These are phyloP conservation scores for Melampsora americana DNA, from an alignment of 1,284 basidiomycete species.

Conservation along the genomic window DNA sequence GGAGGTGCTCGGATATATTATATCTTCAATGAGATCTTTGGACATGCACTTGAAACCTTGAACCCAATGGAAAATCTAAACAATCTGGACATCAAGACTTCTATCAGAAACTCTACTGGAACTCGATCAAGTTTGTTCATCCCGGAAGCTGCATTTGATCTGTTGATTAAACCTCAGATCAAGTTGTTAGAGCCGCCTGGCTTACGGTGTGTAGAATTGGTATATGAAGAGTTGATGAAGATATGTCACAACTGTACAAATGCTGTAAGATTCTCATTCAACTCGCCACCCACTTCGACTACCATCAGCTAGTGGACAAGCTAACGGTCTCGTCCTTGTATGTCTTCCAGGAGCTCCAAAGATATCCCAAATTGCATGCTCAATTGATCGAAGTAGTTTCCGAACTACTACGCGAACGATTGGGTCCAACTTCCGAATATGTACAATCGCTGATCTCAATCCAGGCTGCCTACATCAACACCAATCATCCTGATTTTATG, in stretches of 20 bases:
- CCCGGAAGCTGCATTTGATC: slow-evolving; percentile 93
- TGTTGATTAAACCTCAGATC: slow-evolving; percentile 98
- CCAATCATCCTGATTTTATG: slow-evolving; percentile 89
- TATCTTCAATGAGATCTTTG: slow-evolving; percentile 99
- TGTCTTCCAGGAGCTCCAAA: slow-evolving; percentile 77
- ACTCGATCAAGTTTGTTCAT: slow-evolving; percentile 94
- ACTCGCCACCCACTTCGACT: neutral
- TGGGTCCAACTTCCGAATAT: slow-evolving; percentile 94
- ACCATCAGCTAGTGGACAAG: neutral
- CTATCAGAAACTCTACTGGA: slow-evolving; percentile 96
- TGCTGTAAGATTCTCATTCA: slow-evolving; percentile 60
- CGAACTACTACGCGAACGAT: slow-evolving; percentile 85
- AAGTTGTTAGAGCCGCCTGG: slow-evolving; percentile 91
- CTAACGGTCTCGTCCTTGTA: slow-evolving; percentile 2
- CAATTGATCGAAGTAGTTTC: slow-evolving; percentile 97
- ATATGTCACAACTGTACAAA: slow-evolving; percentile 98
- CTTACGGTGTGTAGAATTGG: slow-evolving; percentile 91
- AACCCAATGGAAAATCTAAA: slow-evolving; percentile 88
- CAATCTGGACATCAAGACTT: slow-evolving; percentile 92
- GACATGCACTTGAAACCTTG: slow-evolving; percentile 81
- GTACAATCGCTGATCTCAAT: slow-evolving; percentile 93
- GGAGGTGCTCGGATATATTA: slow-evolving; percentile 98
- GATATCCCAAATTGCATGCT: slow-evolving; percentile 88
- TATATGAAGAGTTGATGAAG: slow-evolving; percentile 98
- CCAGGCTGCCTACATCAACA: slow-evolving; percentile 99